Evolutionary conservation across 176 grass and related monocot genomes (phyloP), one percentile per base, ranked within the genome.

Genomic region (Melocanna baccifera): DNA sequence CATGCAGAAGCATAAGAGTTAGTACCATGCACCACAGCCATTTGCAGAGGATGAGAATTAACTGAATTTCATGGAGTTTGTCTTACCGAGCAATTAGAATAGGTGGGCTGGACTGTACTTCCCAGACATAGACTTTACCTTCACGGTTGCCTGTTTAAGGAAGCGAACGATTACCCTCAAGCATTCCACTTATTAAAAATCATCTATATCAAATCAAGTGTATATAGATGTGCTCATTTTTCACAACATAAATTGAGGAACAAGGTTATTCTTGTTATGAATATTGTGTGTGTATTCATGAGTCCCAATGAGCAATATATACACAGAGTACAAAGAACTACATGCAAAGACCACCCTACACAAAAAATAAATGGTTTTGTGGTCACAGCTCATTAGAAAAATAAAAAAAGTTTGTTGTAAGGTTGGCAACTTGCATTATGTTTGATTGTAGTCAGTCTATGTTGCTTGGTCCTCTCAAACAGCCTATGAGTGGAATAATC

Each of bases 121-220:
- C 91, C 93, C 93, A 99, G 26, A 99, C 89, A 72, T 80, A 99
- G 40, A 94, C 86, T 85, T 99, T 96, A 22, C 96, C 96, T 86
- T 99, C 96, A 78, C 91, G 88, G 52, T 92, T 99, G n/a, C 96
- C 91, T 96, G 34, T 84, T 85, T 81, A 32, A 81, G 78, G 62
- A 9, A 84, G 61, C 9, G 32, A 51, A 50, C 57, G 14, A 20
- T 76, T 71, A 85, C 40, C 62, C 48, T 72, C 50, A 41, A 46
- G 13, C 16, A 61, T 7, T 51, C 0, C 46, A 58, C 42, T 59
- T 20, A 23, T 23, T 15, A n/a, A 74, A 20, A 25, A 19, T 43
- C 12, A 47, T 61, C 22, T 2, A 41, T 46, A 65, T 75, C 55
- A 71, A 71, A 65, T 62, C 78, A 82, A 62, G 46, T 48, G 23